Evolutionary conservation across 2,329 filamentous ascomycete genomes (phyloP).

Genomic region (Colletotrichum musae): DNA sequence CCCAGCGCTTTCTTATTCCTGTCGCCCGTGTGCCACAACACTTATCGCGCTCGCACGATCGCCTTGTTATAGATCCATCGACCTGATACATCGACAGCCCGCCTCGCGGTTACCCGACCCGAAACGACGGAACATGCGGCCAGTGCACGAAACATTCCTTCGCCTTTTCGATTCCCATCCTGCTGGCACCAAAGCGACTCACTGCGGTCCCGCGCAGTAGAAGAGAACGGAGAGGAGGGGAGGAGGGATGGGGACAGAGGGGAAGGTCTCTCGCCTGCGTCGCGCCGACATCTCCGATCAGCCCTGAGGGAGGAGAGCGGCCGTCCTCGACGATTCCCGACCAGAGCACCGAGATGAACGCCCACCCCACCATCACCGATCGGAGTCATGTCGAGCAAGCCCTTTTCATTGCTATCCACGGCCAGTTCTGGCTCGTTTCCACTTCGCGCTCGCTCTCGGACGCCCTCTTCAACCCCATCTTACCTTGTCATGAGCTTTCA

Average conservation of each 20-base stretch:
- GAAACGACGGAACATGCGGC: conserved; percentile 9
- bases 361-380: not conserved
- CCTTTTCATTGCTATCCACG: not conserved
- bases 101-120: conserved; percentile 19
- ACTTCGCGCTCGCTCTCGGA: conserved; percentile 5
- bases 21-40: not conserved
- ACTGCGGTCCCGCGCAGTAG: not conserved
- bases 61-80: conserved; percentile 17
- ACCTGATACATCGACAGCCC: conserved; percentile 4
- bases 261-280: too few relatives aligned
- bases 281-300: conserved; percentile 7
- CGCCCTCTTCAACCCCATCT: not conserved
- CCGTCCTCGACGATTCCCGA: not conserved
- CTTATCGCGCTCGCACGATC: not conserved
- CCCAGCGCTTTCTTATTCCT: not conserved
- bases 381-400: not conserved
- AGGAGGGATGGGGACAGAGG: too few relatives aligned
- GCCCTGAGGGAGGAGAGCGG: too few relatives aligned
- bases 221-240: too few relatives aligned
- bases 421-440: conserved; percentile 1
- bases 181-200: not conserved
- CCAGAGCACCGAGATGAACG: conserved; percentile 19
- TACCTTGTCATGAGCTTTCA: not conserved
- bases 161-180: not conserved
- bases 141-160: conserved; percentile 11